Conservation (phyloP, 2,329 filamentous ascomycete species). For the Colletotrichum chrysophilum region DNA sequence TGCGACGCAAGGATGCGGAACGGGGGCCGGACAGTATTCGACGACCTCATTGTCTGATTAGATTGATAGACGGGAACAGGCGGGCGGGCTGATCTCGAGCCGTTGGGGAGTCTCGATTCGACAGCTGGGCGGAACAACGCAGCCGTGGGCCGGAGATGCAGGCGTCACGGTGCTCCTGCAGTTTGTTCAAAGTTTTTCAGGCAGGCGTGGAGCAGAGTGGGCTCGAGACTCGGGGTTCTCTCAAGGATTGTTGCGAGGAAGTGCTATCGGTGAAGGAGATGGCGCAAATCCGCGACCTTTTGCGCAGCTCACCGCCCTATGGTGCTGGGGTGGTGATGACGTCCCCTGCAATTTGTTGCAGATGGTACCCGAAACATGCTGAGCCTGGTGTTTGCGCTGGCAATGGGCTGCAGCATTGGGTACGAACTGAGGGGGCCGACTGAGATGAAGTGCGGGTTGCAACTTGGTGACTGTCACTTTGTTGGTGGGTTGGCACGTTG, state of each 20-base stretch:
- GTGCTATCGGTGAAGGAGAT: constrained; percentile 9
- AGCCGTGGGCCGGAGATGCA: neutral
- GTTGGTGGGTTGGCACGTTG: neutral
- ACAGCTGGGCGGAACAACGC: neutral
- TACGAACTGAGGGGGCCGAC: neutral
- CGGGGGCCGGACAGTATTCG: neutral
- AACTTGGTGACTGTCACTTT: neutral
- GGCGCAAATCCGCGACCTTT: neutral
- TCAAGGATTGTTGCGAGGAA: neutral
- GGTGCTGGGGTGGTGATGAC: neutral
- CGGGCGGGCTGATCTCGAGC: neutral
- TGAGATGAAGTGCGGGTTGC: neutral
- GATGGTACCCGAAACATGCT: neutral
- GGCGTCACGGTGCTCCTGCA: neutral
- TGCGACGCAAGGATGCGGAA: constrained; percentile 12
- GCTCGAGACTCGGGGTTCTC: neutral
- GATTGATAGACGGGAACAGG: neutral
- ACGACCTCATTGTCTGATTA: neutral
- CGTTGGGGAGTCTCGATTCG: neutral
- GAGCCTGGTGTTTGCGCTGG: neutral
- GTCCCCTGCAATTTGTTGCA: neutral
- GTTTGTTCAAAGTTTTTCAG: neutral
- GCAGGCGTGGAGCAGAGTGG: neutral
- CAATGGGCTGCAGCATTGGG: neutral
- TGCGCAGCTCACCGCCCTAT: constrained; percentile 9